Evolutionary conservation across 352 stramenopile species (phyloP).

Genomic region (Phytopythium oedochilum): DNA sequence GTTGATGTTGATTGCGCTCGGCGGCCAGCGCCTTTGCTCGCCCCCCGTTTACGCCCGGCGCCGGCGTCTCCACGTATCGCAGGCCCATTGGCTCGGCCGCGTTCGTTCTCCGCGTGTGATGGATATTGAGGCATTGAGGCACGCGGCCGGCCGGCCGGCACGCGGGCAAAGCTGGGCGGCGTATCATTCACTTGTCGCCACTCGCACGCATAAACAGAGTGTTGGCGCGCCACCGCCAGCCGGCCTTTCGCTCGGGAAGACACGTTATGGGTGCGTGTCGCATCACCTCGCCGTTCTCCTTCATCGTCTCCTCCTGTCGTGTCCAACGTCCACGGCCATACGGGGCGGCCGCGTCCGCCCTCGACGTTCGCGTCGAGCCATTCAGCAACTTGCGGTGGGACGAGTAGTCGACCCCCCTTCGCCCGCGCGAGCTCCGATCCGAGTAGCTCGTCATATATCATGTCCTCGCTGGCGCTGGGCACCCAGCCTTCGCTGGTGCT

Average conservation of each 20-base stretch:
- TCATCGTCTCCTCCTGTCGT: neutral
- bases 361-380: neutral
- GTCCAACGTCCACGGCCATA: constrained; percentile 4
- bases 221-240: no score
- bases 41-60: neutral
- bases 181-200: no score
- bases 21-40: neutral
- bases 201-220: no score
- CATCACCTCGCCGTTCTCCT: neutral
- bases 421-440: no score
- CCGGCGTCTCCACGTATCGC: neutral
- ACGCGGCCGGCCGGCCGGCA: no score
- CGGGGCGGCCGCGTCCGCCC: neutral
- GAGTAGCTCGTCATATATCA: constrained; percentile 5
- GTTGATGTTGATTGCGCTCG: constrained; percentile 3
- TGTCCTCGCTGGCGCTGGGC: neutral
- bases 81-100: constrained; percentile 2
- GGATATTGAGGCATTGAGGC: neutral
- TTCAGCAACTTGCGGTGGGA: constrained; percentile 2
- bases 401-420: neutral
- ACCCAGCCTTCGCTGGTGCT: neutral
- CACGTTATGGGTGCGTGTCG: constrained; percentile 1
- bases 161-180: neutral
- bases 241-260: no score
- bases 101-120: neutral